These are phyloP conservation scores for Mortierella sp. DNA, from an alignment of 371 early-diverging fungal genomes.

Conservation along the genomic window DNA sequence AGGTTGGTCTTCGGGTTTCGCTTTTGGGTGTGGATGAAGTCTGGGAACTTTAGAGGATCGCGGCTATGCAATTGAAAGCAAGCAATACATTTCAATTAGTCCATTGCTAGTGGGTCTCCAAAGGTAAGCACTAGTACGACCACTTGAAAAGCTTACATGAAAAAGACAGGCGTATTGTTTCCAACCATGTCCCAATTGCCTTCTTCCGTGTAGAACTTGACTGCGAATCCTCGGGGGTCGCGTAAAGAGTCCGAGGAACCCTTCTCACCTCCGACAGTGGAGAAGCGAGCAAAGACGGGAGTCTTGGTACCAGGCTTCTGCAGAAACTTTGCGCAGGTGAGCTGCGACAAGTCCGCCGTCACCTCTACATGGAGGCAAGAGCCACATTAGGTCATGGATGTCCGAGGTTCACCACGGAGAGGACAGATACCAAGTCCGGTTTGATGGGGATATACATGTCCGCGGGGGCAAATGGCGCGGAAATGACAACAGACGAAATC, in stretches of 20 bases:
- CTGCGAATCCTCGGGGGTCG: slow-evolving; percentile 79
- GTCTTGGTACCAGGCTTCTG: slow-evolving; percentile 78
- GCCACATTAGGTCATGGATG: slow-evolving; percentile 3
- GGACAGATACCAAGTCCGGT: background rate
- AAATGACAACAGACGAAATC: too few relatives aligned
- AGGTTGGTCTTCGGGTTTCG: slow-evolving; percentile 79
- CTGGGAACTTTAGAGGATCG: slow-evolving; percentile 84
- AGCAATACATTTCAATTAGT: too few relatives aligned
- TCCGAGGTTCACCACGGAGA: background rate
- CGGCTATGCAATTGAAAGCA: slow-evolving; percentile 54
- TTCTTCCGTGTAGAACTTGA: slow-evolving; percentile 80
- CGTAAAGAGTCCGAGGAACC: slow-evolving; percentile 82
- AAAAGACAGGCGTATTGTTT: slow-evolving; percentile 76
- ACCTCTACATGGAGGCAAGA: slow-evolving; percentile 59
- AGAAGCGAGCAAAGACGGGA: slow-evolving; percentile 83
- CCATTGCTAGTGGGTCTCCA: too few relatives aligned
- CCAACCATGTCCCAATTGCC: slow-evolving; percentile 80
- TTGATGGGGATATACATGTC: background rate
- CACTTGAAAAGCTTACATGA: slow-evolving; percentile 61
- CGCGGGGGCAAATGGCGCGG: too few relatives aligned
- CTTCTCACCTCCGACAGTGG: slow-evolving; percentile 83
- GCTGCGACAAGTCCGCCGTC: slow-evolving; percentile 75
- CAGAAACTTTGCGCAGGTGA: slow-evolving; percentile 82
- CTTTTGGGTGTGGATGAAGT: slow-evolving; percentile 88
- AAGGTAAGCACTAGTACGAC: too few relatives aligned